Base-by-base conservation (phyloP, 164 flowering plant species). In the Hamamelis virginiana region DNA sequence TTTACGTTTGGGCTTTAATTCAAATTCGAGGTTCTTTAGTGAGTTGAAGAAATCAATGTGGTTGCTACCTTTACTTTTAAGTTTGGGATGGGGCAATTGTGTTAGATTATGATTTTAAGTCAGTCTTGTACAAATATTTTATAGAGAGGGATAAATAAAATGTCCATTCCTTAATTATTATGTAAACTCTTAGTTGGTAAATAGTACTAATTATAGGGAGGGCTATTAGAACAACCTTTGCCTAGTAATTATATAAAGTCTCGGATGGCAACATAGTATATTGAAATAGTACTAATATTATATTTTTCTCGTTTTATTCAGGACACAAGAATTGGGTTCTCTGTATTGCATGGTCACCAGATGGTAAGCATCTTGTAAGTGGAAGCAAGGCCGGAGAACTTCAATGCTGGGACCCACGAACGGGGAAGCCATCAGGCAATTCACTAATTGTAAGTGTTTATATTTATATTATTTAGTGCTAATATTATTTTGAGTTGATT, bases 271-370 rank as follows among this genome's bases (percentile, higher is more conserved):
- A 8, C 41, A 26, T 19, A 25, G 14, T 58, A 58, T 26, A 27
- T 14, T 58, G 10, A 47, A n/a, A 47, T 48, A 16, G 12, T 23
- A 18, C 55, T 64, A 59, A 61, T 18, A 45, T 45, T n/a, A 15
- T 52, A 13, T n/a, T 62, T 15, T 64, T 66, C 5, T 64, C 44
- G 21, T 68, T 48, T 50, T 67, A 51, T 81, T 41, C 76, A 95
- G 99, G 99, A 27, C 99, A 95, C 83, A 95, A 87, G 69, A 89
- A 92, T 74, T 90, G 97, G 96, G 99, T 92, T 73, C 99, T 95
- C 61, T 91, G 84, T 75, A 86, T 95, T 72, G 97, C 99, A 62
- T 95, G 99, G 99, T 90, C 99, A 57, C 97, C 99, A 10, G 99
- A 95, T 82, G 90, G 94, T 33, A 89, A 90, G 78, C 85, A 91